phyloP scores from a whole-genome alignment of 2,329 filamentous ascomycete species.

The Capronia epimyces region DNA sequence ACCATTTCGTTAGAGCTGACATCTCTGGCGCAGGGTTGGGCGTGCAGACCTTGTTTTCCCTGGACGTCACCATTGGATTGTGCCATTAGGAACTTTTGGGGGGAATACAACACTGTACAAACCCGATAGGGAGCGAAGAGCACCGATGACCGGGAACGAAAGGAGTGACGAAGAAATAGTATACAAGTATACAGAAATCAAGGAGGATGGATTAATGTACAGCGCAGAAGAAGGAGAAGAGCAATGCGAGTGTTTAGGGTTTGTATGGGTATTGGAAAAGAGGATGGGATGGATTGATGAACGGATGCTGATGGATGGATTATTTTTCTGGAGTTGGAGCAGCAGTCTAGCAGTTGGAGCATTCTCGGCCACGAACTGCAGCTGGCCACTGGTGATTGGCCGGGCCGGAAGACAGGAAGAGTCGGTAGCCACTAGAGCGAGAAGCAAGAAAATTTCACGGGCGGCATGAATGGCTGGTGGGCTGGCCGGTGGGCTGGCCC shows the following conservation, averaged over 20 bases:
- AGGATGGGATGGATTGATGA: neutral
- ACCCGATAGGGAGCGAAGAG: conserved; percentile 4
- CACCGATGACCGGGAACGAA: conserved; percentile 9
- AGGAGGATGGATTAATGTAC: conserved; percentile 6
- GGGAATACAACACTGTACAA: conserved; percentile 25
- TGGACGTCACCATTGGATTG: conserved; percentile 29
- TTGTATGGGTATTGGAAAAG: conserved; percentile 1
- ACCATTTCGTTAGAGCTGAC: conserved; percentile 2
- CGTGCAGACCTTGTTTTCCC: conserved; percentile 21
- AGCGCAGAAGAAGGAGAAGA: neutral
- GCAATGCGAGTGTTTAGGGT: neutral
- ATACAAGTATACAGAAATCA: conserved; percentile 28
- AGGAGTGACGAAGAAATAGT: conserved; percentile 24
- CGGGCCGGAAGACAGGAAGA: neutral
- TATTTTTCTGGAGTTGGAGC: conserved; percentile 4
- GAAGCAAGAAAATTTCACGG: conserved; percentile 1
- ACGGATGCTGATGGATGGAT: neutral
- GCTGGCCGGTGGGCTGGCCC: neutral
- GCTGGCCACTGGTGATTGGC: neutral
- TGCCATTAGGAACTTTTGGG: conserved; percentile 22
- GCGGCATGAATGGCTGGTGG: neutral
- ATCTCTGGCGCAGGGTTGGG: neutral
- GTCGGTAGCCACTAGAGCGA: neutral
- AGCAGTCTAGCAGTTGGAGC: neutral
- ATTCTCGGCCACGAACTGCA: neutral